Base-by-base conservation (phyloP, 2,329 filamentous ascomycete genomes). In the Celoporthe dispersa region DNA sequence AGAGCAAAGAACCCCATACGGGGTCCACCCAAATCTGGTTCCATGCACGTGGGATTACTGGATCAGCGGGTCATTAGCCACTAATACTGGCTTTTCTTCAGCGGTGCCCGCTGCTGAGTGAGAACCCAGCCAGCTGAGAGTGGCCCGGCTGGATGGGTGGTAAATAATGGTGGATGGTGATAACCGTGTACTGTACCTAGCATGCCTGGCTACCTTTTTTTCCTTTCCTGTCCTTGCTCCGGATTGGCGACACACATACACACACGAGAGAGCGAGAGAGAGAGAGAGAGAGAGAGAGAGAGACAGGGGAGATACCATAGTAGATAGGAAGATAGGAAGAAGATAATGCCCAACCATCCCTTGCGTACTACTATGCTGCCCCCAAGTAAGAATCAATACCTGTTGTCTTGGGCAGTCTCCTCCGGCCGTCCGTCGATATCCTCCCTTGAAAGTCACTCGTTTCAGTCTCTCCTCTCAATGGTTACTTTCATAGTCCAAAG, bases 11-110 rank as follows among this genome's bases (percentile, higher is more conserved):
- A 22, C 44, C 9, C 25, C 53, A 57, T 57, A 31, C 53, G 28
- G 44, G 28, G 19, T 31, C 53, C 53, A 57, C 53, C 14, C 53
- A 57, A 31, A 57, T 57, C 53, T 57, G 53, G 14, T 31, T 19
- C 53, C 19, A 57, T 19, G 53, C 53, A 57, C 53, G 14, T 57
- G 53, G 53, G 53, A 57, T 57, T 16, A 57, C 12, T 57, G 53
- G 28, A 33, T 33, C 53, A 57, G 53, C 33, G 53, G 53, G 28
- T 57, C 53, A 31, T n/a, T 28, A 31, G 53, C 28, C 53, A 57
- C 14, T 57, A 48, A n/a, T 48, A 48, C 44, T 48, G 44, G 22
- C 44, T 48, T 44, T 44, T 48, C 44, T 48, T 48, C 44, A 48
- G 44, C 44, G 11, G 44, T n/a, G 44, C 44, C 44, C 44, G 11